Percentiles rank a stretch among this genome's conserved stretches.
Conservation (phyloP, 148 eudicot species). For the Drosera capensis region DNA sequence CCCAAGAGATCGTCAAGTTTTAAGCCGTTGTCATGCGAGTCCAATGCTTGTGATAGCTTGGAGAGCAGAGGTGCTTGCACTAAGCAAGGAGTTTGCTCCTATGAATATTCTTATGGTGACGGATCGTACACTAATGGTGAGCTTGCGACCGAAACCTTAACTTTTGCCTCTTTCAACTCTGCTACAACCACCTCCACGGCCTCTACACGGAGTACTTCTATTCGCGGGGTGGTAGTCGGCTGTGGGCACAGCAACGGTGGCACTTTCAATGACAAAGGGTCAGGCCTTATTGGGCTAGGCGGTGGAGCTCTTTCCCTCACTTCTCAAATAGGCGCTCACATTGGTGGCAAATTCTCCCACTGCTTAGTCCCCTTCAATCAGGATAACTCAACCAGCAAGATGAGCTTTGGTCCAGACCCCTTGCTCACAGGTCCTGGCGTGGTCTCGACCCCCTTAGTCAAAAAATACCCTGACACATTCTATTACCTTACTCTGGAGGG, state of each 20-base stretch:
- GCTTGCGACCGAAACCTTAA: conserved; percentile 1
- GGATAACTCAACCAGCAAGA: conserved; percentile 11
- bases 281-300: conserved; percentile 45
- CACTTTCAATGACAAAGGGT: conserved; percentile 10
- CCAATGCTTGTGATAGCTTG: conserved; percentile 1
- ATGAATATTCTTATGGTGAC: conserved; percentile 2
- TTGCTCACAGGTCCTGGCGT: conserved; percentile 21
- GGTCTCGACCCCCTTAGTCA: conserved; percentile 32
- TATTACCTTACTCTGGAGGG: conserved; percentile 37
- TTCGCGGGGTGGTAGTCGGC: conserved; percentile 17
- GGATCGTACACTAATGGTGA: background rate
- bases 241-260: conserved; percentile 37
- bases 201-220: conserved; percentile 1
- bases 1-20: conserved; percentile 14
- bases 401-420: conserved; percentile 35
- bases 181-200: background rate
- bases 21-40: conserved; percentile 3
- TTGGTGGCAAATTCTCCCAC: conserved; percentile 35
- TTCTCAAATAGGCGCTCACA: conserved; percentile 14
- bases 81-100: background rate
- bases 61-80: background rate
- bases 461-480: conserved; percentile 10
- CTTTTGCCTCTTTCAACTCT: background rate
- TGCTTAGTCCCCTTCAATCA: conserved; percentile 18
- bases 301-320: conserved; percentile 25